Conservation (phyloP, 139 green algal genomes). For the Dunaliella primolecta region DNA sequence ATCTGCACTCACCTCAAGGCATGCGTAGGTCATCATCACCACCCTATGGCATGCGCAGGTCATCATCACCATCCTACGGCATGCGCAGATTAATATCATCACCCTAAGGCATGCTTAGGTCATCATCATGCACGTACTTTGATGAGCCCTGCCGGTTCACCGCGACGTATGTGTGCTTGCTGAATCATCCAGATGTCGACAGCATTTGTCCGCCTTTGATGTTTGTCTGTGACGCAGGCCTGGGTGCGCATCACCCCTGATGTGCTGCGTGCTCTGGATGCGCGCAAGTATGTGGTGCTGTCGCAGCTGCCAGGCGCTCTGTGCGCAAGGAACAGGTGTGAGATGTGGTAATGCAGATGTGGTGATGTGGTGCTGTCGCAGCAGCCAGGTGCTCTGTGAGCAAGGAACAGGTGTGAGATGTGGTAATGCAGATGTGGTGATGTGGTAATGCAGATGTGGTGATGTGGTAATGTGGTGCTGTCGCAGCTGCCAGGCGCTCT, state of each 20-base stretch:
- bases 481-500: neutral
- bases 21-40: no score
- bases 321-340: neutral
- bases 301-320: neutral
- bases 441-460: neutral
- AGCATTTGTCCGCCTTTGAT: neutral
- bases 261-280: constrained; percentile 30
- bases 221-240: constrained; percentile 13
- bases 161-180: no score
- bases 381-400: neutral
- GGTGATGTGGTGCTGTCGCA: no score
- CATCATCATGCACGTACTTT: neutral
- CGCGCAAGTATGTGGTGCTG: constrained; percentile 24
- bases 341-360: neutral
- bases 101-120: neutral
- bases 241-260: constrained; percentile 39
- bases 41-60: no score
- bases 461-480: constrained; percentile 32
- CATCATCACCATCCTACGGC: neutral
- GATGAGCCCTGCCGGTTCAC: neutral
- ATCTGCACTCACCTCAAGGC: no score
- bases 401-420: neutral
- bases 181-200: no score
- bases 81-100: neutral
- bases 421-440: neutral